Evolutionary conservation across 2,329 filamentous ascomycete genomes (phyloP), one percentile per base, ranked within the genome.

Genomic region (Venturia aucupariae): DNA sequence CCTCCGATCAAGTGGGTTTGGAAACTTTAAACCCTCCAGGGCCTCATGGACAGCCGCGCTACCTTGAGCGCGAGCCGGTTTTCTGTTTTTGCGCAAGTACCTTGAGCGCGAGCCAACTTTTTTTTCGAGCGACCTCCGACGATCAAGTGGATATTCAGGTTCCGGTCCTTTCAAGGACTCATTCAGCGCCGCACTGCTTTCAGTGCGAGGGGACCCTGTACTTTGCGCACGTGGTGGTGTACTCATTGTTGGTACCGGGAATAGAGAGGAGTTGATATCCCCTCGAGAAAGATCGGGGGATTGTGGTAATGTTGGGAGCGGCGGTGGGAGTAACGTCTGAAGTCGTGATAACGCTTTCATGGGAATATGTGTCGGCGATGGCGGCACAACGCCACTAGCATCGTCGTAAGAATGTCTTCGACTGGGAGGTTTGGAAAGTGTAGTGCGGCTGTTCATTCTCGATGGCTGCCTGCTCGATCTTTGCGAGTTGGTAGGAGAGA

Each of bases 401-500:
- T 57, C 27, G 51, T 57, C 27, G 19, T n/a, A 57, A 32, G 51
- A 57, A 35, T 57, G 15, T 57, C 51, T 57, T 35, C 51, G 51
- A 11, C 51, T 57, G 51, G 51, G 30, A n/a, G 27, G 30, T 35
- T 17, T 32, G 1, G 30, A 57, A n/a, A 35, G 30, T 4, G 30
- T 57, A 30, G 51, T 57, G 27, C 51, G 51, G 30, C 51, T 57
- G 19, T 57, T 57, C 15, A 30, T 57, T 57, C 51, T 57, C 27
- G 51, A 57, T 19, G 27, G 27, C 6, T 35, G 27, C 11, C 51
- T 57, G 8, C 27, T 57, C 30, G 30, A 35, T 35, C 27, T 57
- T n/a, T 57, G 51, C 27, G 51, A 57, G 19, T 57, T 57, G 27
- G 51, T 35, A n/a, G 51, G 19, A 57, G 51, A 35, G 51, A 19